A percentile compares a stretch with the other conserved stretches of the same genome.
phyloP scores from a whole-genome alignment of 345 rosid genomes.

The Linum trigynum region DNA sequence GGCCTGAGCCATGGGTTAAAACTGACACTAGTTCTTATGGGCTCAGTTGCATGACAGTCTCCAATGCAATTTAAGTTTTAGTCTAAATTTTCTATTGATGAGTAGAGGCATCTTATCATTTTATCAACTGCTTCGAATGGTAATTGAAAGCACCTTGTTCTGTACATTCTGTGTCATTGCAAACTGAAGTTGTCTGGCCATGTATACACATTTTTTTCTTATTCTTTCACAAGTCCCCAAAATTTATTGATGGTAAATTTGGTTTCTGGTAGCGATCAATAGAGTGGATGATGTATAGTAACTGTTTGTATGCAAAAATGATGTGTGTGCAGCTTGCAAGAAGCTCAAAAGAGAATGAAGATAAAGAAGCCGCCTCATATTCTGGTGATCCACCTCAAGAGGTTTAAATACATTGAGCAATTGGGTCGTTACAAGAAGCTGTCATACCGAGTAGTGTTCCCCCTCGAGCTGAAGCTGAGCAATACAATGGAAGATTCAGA shows the following conservation, averaged over 20 bases:
- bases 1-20: background rate
- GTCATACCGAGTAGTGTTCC: constrained; percentile 88
- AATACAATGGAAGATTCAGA: constrained; percentile 88
- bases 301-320: background rate
- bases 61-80: background rate
- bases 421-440: constrained; percentile 90
- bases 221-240: background rate
- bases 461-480: constrained; percentile 89
- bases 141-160: background rate
- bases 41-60: background rate
- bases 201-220: background rate
- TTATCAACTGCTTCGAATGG: background rate
- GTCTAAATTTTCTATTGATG: background rate
- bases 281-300: background rate
- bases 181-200: background rate
- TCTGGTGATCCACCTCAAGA: constrained; percentile 83
- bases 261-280: background rate
- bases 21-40: background rate
- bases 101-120: background rate
- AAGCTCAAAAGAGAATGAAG: constrained; percentile 99
- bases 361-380: constrained; percentile 95
- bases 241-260: too few species aligned
- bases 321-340: constrained; percentile 71
- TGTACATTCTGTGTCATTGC: background rate
- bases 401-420: constrained; percentile 96